Evolutionary conservation across 192 early-diverging fungal genomes (phyloP).

Genomic region (Umbelopsis isabellina): DNA sequence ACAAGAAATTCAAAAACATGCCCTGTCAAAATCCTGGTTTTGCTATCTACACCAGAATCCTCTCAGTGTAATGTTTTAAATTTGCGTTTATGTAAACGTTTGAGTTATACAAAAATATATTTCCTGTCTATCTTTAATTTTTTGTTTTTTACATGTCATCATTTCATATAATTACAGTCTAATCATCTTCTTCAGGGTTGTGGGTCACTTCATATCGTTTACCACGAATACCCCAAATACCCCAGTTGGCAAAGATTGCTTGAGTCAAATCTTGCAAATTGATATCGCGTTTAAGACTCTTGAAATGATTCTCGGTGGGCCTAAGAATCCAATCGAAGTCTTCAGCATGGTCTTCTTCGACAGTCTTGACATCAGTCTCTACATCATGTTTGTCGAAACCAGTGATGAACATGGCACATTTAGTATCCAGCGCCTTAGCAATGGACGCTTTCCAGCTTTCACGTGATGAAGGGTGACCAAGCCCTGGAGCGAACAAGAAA

Average conservation of each 20-base stretch:
- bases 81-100: no score
- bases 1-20: no score
- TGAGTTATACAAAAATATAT: background rate
- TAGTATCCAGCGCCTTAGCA: slow-evolving; percentile 68
- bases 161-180: slow-evolving; percentile 22
- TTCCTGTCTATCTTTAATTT: background rate
- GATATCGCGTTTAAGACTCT: slow-evolving; percentile 73
- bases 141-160: background rate
- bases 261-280: slow-evolving; percentile 72
- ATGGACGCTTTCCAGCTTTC: slow-evolving; percentile 69
- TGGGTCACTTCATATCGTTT: slow-evolving; percentile 76
- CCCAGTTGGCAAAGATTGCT: slow-evolving; percentile 76
- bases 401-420: slow-evolving; percentile 79
- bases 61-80: no score
- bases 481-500: slow-evolving; percentile 79
- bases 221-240: slow-evolving; percentile 79
- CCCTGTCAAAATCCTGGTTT: no score
- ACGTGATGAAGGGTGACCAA: slow-evolving; percentile 63
- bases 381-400: slow-evolving; percentile 76
- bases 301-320: slow-evolving; percentile 68
- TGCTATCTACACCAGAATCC: no score
- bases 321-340: slow-evolving; percentile 77
- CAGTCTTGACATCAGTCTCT: slow-evolving; percentile 56
- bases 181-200: slow-evolving; percentile 28
- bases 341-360: slow-evolving; percentile 57